Base-by-base conservation (phyloP, 2,329 filamentous ascomycete genomes). In the Hypoxylon sp. region DNA sequence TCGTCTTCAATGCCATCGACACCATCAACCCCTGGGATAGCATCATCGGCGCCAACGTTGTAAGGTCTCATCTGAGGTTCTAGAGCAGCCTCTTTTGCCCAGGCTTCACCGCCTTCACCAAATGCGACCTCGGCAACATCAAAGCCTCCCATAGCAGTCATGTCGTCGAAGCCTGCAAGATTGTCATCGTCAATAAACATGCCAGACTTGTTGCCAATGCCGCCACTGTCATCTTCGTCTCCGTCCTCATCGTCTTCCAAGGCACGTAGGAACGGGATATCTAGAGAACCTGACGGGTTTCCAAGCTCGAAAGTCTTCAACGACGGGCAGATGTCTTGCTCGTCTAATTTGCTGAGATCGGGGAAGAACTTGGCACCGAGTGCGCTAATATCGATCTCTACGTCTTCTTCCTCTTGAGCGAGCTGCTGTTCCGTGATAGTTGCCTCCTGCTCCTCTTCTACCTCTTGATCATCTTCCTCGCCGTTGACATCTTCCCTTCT, bases 261-360 rank as follows among this genome's bases (percentile, higher is more conserved):
- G 0, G 93, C 93, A 75, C 95, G 95, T 68, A 99, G 84, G 78
- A 98, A 97, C 0, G 96, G 95, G 55, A 99, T 92, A 77, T 98
- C 93, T 74, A 97, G 86, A 0, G 93, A 92, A 8, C 92, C 93
- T 26, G 92, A 93, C 3, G 93, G 90, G 78, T 97, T 92, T 24
- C 95, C 94, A 0, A 99, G 86, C 74, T 97, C 94, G 75, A 98
- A 97, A 14, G 90, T 94, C 81, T 98, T 98, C 71, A 99, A 86
- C 0, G 95, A 98, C 0, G 95, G 95, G 76, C 96, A 99, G 14
- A 99, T 91, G 77, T 98, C 94, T 75, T 98, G 92, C 71, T 91
- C 89, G 63, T 97, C 94, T 5, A 99, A 85, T 6, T 83, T 84
- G 63, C 87, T 83, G 8, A 98, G 85, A 74, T 97, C 90, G 0